phyloP scores from a whole-genome alignment of 2,329 filamentous ascomycete genomes.

The Fusarium sp. region DNA sequence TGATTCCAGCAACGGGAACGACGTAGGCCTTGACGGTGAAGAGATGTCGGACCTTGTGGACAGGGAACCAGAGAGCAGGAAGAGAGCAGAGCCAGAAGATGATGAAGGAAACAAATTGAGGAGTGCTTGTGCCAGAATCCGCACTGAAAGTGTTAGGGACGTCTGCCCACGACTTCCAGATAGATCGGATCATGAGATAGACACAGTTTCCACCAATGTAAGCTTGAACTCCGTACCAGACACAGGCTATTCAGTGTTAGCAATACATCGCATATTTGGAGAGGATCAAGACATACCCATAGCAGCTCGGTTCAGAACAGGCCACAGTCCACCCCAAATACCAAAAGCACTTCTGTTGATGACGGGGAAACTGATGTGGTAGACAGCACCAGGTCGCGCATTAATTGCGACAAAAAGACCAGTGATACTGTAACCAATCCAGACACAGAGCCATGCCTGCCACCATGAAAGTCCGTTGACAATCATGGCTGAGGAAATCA shows the following conservation, averaged over 20 bases:
- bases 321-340: conserved; percentile 90
- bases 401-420: conserved; percentile 80
- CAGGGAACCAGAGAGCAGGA: conserved; percentile 88
- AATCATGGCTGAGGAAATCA: conserved; percentile 89
- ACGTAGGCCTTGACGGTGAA: conserved; percentile 92
- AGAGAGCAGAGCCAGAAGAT: conserved; percentile 85
- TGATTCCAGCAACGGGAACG: conserved; percentile 83
- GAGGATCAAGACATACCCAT: conserved; percentile 63
- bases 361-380: conserved; percentile 91
- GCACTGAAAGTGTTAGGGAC: conserved; percentile 75
- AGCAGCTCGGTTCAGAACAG: conserved; percentile 86
- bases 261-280: not conserved
- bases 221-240: conserved; percentile 88
- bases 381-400: conserved; percentile 84
- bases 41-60: conserved; percentile 87
- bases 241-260: conserved; percentile 65
- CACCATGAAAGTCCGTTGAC: conserved; percentile 85
- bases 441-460: conserved; percentile 91
- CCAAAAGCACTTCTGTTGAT: conserved; percentile 83
- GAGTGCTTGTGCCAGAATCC: conserved; percentile 76
- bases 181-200: conserved; percentile 86
- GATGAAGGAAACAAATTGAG: conserved; percentile 84
- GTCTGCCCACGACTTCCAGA: conserved; percentile 77
- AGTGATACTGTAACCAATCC: conserved; percentile 84
- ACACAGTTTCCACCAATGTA: conserved; percentile 90